Base-by-base conservation (phyloP, 352 stramenopile species). In the Blastocystis sp. region DNA sequence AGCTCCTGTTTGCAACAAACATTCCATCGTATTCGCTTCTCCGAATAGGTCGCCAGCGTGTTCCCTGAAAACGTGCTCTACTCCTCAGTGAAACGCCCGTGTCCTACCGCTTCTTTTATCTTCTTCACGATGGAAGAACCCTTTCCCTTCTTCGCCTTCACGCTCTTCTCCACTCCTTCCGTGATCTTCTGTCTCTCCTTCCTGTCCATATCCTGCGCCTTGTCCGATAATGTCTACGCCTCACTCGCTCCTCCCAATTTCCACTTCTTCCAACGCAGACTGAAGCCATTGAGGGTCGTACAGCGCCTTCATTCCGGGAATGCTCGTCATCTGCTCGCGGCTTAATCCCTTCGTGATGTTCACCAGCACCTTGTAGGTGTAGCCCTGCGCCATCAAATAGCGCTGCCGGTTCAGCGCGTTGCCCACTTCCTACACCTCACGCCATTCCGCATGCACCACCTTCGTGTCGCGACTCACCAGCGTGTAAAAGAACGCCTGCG, bases 401-500 rank as follows among this genome's bases (percentile, higher is more conserved):
- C 99, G 96, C 91, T 99, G 97, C 1, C 98, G 93, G 91, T 99
- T 99, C 78, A 98, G 97, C 55, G 94, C 98, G 93, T 99, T 99
- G 90, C 97, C 99, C 97, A 99, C 99, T 90, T 99, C 98, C 90
- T 77, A 77, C 0, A 55, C 33, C n/a, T 55, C 45, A 50, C 37
- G 2, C 6, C 66, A 2, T 29, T 24, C 33, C 4, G 9, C 12
- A 9, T 59, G 3, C n/a, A 29, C n/a, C 66, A 77, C 66, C 45
- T 97, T 94, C 65, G 97, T 99, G 92, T 99, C 97, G 10, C 95
- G 98, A 74, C 96, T 98, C 65, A 99, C 97, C 33, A 99, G 93
- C 41, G 98, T 99, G 93, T 99, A 99, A 91, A 99, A 99, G 93
- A 99, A 99, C 3, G 97, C 97, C 91, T 99, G 99, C 92, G 98